Evolutionary conservation across 805 yeast genomes (phyloP), one percentile per base, ranked within the genome.

Genomic region (Ogataea corticis): DNA sequence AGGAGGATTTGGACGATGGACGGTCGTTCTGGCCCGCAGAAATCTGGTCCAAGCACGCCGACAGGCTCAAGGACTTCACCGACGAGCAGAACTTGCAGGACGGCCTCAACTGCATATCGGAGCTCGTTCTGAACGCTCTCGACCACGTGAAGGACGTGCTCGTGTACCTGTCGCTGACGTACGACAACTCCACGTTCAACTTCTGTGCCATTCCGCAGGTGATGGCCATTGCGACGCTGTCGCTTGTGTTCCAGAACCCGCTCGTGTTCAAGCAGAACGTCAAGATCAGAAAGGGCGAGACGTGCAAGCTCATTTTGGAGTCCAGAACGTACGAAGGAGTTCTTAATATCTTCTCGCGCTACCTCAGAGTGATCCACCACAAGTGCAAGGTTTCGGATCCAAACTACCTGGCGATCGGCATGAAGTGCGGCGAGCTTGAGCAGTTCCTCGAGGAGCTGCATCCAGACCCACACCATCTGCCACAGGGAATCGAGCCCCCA

Each of bases 171-270:
- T 77, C 92, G 14, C 72, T 82, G 50, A 78, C 94, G 40, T 77
- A 77, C 48, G 99, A 94, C 62, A 87, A 85, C 49, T 80, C 96
- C 1, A 70, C 84, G 40, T 94, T 89, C 73, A 85, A 83, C 57
- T 94, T 94, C 72, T 91, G 97, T 71, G 88, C 97, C 10, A 94
- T 94, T 62, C 99, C 99, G 15, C 99, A 94, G 70, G 97, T 92
- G 15, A 94, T 94, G 99, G 97, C 98, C 30, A 86, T 94, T 65
- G 97, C 99, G 13, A 89, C 98, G 1, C 75, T 94, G 56, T 89
- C 92, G 17, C 72, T 83, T 42, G 85, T 94, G 28, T 91, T 85
- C 76, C 82, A 85, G 62, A 94, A 94, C 69, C 83, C 85, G 3
- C 60, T 70, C 3, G 85, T 92, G 2, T 79, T 92, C 61, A 76